phyloP scores from a whole-genome alignment of 176 grass and related monocot genomes.

The Triticum aestivum region IWGSC_CS_RefSeq_v2.1 NC_057797.1:581711854-581712353 shows the following conservation, averaged over 20 bases:
- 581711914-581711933: slow-evolving; percentile 42
- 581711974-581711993: slow-evolving; percentile 9
- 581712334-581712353: slow-evolving; percentile 54
- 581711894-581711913: slow-evolving; percentile 39
- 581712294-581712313: slow-evolving; percentile 50
- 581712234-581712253: slow-evolving; percentile 61
- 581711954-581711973: slow-evolving; percentile 43
- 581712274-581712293: slow-evolving; percentile 34
- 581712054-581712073: slow-evolving; percentile 5
- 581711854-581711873: slow-evolving; percentile 46
- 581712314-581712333: slow-evolving; percentile 47
- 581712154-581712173: neutral
- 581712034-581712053: neutral
- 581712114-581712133: slow-evolving; percentile 1
- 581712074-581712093: slow-evolving; percentile 34
- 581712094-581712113: slow-evolving; percentile 16
- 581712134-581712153: slow-evolving; percentile 29
- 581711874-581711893: slow-evolving; percentile 49
- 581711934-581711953: slow-evolving; percentile 50
- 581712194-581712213: neutral
- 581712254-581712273: slow-evolving; percentile 54
- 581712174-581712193: neutral
- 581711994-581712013: slow-evolving; percentile 43
- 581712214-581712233: slow-evolving; percentile 48
- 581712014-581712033: slow-evolving; percentile 31